Conservation (phyloP, 2,329 filamentous ascomycete genomes). For the Fusarium sp. region DNA sequence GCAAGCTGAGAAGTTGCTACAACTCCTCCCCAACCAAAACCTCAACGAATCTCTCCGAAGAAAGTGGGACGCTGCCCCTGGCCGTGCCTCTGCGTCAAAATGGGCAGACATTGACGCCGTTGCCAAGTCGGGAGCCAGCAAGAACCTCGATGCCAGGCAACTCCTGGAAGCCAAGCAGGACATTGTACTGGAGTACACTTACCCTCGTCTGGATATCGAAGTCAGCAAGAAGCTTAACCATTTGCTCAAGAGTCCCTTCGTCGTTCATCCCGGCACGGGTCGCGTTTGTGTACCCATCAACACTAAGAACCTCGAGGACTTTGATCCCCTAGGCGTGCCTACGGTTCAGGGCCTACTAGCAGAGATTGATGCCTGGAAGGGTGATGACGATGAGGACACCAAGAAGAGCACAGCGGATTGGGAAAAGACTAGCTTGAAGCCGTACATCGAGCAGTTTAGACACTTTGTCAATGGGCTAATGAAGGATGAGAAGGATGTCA, state of each 20-base stretch:
- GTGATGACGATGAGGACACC: slow-evolving; percentile 52
- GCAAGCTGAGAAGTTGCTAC: slow-evolving; percentile 77
- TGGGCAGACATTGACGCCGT: slow-evolving; percentile 93
- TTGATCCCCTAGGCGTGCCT: slow-evolving; percentile 88
- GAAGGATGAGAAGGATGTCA: slow-evolving; percentile 72
- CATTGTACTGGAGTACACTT: slow-evolving; percentile 96
- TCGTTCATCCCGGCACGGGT: slow-evolving; percentile 93
- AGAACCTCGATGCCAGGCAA: slow-evolving; percentile 73
- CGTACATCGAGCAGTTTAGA: slow-evolving; percentile 89
- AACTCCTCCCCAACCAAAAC: slow-evolving; percentile 80
- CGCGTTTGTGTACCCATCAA: slow-evolving; percentile 96
- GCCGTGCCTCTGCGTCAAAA: slow-evolving; percentile 77
- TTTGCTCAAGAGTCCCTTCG: slow-evolving; percentile 95
- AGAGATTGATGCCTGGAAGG: slow-evolving; percentile 86
- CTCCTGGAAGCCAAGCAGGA: slow-evolving; percentile 93
- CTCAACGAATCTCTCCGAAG: slow-evolving; percentile 81
- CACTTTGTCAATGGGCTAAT: slow-evolving; percentile 79
- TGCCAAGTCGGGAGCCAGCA: slow-evolving; percentile 77
- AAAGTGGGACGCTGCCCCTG: slow-evolving; percentile 89
- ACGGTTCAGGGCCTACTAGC: slow-evolving; percentile 81
- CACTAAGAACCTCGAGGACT: slow-evolving; percentile 72
- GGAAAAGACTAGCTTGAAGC: slow-evolving; percentile 95
- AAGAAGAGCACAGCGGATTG: slow-evolving; percentile 72
- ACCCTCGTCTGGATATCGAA: slow-evolving; percentile 94
- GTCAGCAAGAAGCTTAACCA: slow-evolving; percentile 98